Evolutionary conservation across 1,284 basidiomycete genomes (phyloP), one percentile per base, ranked within the genome.

Genomic region (Meripilus lineatus): DNA sequence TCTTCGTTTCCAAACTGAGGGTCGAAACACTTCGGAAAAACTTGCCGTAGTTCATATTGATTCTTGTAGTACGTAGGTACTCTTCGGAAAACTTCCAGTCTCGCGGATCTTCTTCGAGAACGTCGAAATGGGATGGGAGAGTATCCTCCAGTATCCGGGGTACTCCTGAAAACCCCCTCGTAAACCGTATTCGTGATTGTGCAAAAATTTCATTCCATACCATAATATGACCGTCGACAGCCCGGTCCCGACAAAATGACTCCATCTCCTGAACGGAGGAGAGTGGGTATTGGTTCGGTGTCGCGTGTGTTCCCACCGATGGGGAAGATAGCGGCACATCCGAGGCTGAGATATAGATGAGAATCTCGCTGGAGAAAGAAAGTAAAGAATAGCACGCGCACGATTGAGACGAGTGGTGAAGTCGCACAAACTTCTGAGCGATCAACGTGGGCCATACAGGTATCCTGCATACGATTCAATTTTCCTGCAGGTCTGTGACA

Each of bases 361-460:
- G n/a, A n/a, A n/a, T n/a, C n/a, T n/a, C n/a, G 23, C 10, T 18
- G 28, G 10, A 18, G 21, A 15, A 21, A 6, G 18, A 30, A n/a
- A n/a, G 14, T 20, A 24, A 32, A 3, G 6, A n/a, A 28, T 47
- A 20, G 44, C 3, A 62, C 83, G 57, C 54, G 92, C 89, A 91
- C 94, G 38, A 96, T 80, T 0, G 91, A 94, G 3, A 95, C 89
- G 0, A 96, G 75, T 0, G 93, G 93, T 2, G 89, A 89, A 25
- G 81, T 93, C 39, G 78, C 84, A 58, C 83, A 89, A 14, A 89
- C 72, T 62, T 96, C 93, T 15, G 91, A 91, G 18, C 89, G 85
- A 65, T 96, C 93, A 28, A 94, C 89, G 58, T 96, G 93, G 0
- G 79, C 93, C 85, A 95, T 95, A 20, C 96, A 75, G 0, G 90